phyloP scores from a whole-genome alignment of 176 grass and related monocot species.

The Bolboschoenus planiculmis region DNA sequence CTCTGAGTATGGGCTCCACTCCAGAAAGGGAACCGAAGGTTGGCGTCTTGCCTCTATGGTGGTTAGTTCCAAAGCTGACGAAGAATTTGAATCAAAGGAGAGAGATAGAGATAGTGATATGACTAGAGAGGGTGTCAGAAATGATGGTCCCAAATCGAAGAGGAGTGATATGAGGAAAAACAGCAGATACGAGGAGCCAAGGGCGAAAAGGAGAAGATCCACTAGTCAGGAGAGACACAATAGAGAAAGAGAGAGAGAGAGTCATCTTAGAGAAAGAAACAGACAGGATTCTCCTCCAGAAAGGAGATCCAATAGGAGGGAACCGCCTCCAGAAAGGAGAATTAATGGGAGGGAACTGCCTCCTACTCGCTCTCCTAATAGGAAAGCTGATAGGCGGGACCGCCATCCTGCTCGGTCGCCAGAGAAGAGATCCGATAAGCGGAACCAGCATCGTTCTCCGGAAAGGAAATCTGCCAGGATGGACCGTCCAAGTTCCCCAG shows the following conservation, averaged over 20 bases:
- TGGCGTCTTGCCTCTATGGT: constrained; percentile 29
- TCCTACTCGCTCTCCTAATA: constrained; percentile 16
- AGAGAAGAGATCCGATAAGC: constrained; percentile 59
- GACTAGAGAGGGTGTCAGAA: constrained; percentile 29
- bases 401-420: constrained; percentile 31
- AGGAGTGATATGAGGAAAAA: constrained; percentile 39
- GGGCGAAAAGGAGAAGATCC: constrained; percentile 77
- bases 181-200: constrained; percentile 40
- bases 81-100: constrained; percentile 30
- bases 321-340: constrained; percentile 49
- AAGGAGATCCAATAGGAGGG: constrained; percentile 62
- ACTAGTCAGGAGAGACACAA: constrained; percentile 44
- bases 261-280: constrained; percentile 49
- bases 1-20: background rate
- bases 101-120: constrained; percentile 35
- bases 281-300: constrained; percentile 30
- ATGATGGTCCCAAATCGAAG: constrained; percentile 35
- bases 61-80: constrained; percentile 33
- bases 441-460: constrained; percentile 52
- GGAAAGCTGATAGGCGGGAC: constrained; percentile 30
- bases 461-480: constrained; percentile 8
- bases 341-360: background rate
- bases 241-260: constrained; percentile 58
- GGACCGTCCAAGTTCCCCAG: background rate
- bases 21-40: constrained; percentile 35